These are phyloP conservation scores for Ulota crispa DNA, from an alignment of 225 moss, liverwort and hornwort species.

Conservation along the genomic window DNA sequence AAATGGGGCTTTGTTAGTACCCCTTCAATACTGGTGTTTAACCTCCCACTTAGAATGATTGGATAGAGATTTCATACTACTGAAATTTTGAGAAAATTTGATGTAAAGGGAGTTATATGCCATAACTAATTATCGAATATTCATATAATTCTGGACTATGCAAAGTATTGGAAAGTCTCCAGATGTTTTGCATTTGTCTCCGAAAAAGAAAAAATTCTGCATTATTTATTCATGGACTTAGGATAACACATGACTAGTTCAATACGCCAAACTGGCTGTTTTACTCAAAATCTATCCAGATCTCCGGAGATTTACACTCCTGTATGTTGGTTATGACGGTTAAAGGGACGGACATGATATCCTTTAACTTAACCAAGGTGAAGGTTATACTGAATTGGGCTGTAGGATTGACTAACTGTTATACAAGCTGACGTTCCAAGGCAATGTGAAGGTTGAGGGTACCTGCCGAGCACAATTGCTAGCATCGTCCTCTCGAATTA, in stretches of 20 bases:
- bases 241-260: too few relatives aligned
- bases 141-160: too few relatives aligned
- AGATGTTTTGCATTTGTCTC: too few relatives aligned
- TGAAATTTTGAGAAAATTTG: background rate
- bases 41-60: background rate
- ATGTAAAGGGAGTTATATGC: background rate
- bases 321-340: background rate
- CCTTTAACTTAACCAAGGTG: background rate
- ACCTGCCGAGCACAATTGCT: slow-evolving; percentile 51
- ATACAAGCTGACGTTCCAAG: background rate
- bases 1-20: background rate
- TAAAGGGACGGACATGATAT: background rate
- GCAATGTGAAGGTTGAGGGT: slow-evolving; percentile 16
- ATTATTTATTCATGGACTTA: too few relatives aligned
- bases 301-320: background rate
- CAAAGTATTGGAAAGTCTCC: too few relatives aligned
- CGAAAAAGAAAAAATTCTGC: too few relatives aligned
- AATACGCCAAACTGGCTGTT: background rate
- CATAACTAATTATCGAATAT: too few relatives aligned
- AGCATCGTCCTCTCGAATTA: slow-evolving; percentile 29
- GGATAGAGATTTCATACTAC: background rate
- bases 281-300: background rate
- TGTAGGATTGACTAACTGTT: background rate
- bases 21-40: background rate
- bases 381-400: background rate